Base-by-base conservation (phyloP, 257 asterid species). In the Gentiana macrophylla region DNA sequence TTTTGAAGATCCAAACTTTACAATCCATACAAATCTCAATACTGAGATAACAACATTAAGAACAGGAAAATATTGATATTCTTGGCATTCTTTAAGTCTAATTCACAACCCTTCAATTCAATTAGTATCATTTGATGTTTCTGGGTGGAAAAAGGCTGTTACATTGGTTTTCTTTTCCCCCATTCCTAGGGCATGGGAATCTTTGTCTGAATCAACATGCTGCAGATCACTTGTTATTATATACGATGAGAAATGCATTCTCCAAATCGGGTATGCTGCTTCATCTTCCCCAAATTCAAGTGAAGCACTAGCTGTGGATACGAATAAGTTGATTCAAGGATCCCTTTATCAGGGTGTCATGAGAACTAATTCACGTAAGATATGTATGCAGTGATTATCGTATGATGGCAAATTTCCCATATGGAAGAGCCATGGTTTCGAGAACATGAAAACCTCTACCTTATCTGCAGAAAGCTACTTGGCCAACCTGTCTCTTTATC, bases 401-500 rank as follows among this genome's bases (percentile, higher is more conserved):
- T 61, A 5, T 37, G 10, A 68, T 72, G 52, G 53, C 61, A 60
- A 58, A 49, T 60, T 38, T 9, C 46, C 54, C 41, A 49, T 47
- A 62, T 33, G 52, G 52, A 50, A 11, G 65, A 46, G 54, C 36
- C 48, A 34, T 56, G 53, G 34, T 61, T 44, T 61, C 63, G 55
- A 63, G 57, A 54, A 33, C 55, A 49, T 52, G 49, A 45, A 63
- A 45, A 58, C 60, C 62, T 68, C 66, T 54, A 57, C 69, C 32
- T 59, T 65, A 51, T 12, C 67, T 67, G 65, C 89, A 89, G 94
- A 91, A 74, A 91, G 94, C 72, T 91, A 91, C 77, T 82, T 91
- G 76, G 98, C 98, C 77, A 91, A 91, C 72, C 75, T 91, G 78
- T 74, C 95, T 35, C 83, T 91, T 33, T 91, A 87, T 77, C 98